phyloP scores from a whole-genome alignment of 805 yeast species.

The Teunomyces pallodes region DNA sequence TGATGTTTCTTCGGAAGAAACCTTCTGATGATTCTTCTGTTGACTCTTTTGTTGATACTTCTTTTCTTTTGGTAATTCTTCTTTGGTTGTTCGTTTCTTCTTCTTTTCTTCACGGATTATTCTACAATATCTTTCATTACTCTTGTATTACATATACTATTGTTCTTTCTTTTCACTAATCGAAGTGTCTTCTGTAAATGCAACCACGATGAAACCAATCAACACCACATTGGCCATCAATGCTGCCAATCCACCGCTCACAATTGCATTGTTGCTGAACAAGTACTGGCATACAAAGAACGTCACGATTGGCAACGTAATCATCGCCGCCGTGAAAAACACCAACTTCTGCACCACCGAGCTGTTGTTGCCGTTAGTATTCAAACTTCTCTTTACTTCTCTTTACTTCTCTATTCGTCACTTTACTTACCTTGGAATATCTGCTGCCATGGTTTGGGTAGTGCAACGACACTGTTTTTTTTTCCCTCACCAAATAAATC shows the following conservation, averaged over 20 bases:
- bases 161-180: conserved; percentile 18
- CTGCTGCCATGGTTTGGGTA: conserved; percentile 8
- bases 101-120: conserved; percentile 6
- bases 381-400: too few relatives aligned
- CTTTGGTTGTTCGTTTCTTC: too few relatives aligned
- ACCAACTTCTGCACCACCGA: conserved; percentile 65
- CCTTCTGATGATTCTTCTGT: background rate
- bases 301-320: conserved; percentile 59
- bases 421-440: conserved; percentile 13
- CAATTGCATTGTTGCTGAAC: conserved; percentile 50
- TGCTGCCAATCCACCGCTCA: conserved; percentile 82
- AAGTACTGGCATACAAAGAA: conserved; percentile 57
- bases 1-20: background rate
- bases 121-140: too few relatives aligned
- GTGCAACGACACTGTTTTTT: background rate
- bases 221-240: conserved; percentile 70
- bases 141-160: background rate
- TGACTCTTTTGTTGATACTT: background rate
- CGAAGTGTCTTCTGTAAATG: conserved; percentile 63
- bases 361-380: conserved; percentile 30
- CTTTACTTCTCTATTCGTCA: background rate
- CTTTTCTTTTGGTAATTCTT: background rate
- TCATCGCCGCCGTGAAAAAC: conserved; percentile 76
- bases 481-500: background rate
- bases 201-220: conserved; percentile 69